Percentiles rank a stretch among this genome's conserved stretches.
Evolutionary conservation across 192 early-diverging fungal species (phyloP).

Genomic region (Coemansia sp.): DNA sequence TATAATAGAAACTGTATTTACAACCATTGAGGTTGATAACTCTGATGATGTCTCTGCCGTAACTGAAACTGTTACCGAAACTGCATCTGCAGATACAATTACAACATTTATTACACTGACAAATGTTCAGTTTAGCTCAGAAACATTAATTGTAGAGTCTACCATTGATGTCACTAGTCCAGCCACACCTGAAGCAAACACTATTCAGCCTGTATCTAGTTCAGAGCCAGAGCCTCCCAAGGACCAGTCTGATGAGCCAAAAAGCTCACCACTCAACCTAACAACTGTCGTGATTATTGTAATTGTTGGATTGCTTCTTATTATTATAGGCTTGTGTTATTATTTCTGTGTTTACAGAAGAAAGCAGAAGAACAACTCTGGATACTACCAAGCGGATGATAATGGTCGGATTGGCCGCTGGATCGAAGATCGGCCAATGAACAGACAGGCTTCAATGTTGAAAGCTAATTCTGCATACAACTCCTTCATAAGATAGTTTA

Average conservation of each 20-base stretch:
- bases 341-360: slow-evolving; percentile 10
- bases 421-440: not conserved
- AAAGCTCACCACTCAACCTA: not conserved
- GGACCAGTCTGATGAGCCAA: not conserved
- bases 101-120: not conserved
- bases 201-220: not conserved
- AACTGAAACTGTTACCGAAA: not conserved
- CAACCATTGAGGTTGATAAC: not conserved
- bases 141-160: not conserved
- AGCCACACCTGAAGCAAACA: not conserved
- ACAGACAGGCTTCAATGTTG: not conserved
- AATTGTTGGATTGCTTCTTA: not conserved
- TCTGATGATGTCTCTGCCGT: not conserved
- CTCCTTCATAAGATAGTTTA: not conserved
- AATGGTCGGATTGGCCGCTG: not conserved
- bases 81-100: not conserved
- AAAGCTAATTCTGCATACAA: not conserved
- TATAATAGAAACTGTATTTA: slow-evolving; percentile 9
- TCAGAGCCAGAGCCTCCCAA: not conserved
- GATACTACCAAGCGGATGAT: not conserved
- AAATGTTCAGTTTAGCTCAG: not conserved
- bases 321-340: not conserved
- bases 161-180: not conserved
- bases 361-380: slow-evolving; percentile 1
- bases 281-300: slow-evolving; percentile 4